Conservation (phyloP, 202 grass and related monocot genomes). For the Panicum virgatum region DNA sequence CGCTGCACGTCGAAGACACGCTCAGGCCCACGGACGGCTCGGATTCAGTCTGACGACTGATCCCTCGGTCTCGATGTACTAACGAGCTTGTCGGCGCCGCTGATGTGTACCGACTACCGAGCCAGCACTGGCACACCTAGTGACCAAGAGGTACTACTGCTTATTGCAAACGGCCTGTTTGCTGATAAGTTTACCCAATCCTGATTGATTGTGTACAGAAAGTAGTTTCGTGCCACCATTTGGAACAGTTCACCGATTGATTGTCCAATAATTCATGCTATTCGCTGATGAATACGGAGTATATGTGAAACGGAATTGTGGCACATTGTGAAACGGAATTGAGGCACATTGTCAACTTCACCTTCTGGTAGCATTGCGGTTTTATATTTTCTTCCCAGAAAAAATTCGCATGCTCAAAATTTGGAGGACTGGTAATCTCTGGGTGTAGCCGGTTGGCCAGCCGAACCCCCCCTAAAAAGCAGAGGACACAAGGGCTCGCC, state of each 20-base stretch:
- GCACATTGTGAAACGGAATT: no score
- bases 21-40: slow-evolving; percentile 21
- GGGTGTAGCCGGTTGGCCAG: background rate
- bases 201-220: slow-evolving; percentile 39
- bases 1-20: slow-evolving; percentile 42
- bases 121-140: background rate
- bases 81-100: background rate
- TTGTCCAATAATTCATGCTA: slow-evolving; percentile 33
- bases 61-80: no score
- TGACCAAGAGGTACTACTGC: background rate
- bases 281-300: slow-evolving; percentile 1
- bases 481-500: background rate
- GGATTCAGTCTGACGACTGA: slow-evolving; percentile 37
- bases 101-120: no score
- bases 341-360: no score
- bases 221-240: background rate
- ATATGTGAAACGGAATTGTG: background rate
- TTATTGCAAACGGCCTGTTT: slow-evolving; percentile 29
- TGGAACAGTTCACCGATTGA: background rate
- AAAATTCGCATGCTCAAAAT: no score
- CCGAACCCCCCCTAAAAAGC: background rate
- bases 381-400: background rate
- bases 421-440: no score
- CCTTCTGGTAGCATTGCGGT: background rate
- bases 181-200: background rate